phyloP scores from a whole-genome alignment of 306 rosid genomes.

The Rosa rugosa region DNA sequence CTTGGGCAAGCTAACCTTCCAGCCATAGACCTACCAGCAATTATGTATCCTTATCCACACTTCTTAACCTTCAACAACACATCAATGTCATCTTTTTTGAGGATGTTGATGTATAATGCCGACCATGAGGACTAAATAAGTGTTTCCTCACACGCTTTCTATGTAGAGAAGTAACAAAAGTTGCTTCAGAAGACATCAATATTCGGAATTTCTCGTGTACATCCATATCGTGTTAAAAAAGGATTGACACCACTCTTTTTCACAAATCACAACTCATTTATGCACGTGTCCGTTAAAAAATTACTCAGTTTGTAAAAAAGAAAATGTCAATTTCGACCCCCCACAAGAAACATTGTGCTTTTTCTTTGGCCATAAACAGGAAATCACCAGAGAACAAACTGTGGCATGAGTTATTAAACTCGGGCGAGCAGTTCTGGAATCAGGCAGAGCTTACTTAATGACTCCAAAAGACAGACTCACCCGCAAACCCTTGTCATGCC shows the following conservation, averaged over 20 bases:
- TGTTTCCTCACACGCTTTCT: neutral
- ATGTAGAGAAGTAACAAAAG: neutral
- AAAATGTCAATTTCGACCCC: no score
- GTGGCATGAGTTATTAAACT: neutral
- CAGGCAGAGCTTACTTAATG: neutral
- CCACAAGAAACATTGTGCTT: no score
- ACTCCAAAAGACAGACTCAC: neutral
- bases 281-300: no score
- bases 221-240: neutral
- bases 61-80: slow-evolving; percentile 2
- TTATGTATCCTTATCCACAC: slow-evolving; percentile 6
- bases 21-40: slow-evolving; percentile 3
- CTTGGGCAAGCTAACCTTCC: neutral
- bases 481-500: neutral
- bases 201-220: neutral
- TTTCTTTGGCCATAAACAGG: neutral
- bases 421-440: neutral
- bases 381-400: neutral
- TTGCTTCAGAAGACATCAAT: neutral
- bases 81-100: neutral
- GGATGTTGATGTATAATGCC: neutral
- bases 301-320: no score
- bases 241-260: no score
- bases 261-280: no score
- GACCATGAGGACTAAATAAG: neutral